These are phyloP conservation scores for Pholiota molesta DNA, from an alignment of 768 basidiomycete genomes.

Conservation along the genomic window DNA sequence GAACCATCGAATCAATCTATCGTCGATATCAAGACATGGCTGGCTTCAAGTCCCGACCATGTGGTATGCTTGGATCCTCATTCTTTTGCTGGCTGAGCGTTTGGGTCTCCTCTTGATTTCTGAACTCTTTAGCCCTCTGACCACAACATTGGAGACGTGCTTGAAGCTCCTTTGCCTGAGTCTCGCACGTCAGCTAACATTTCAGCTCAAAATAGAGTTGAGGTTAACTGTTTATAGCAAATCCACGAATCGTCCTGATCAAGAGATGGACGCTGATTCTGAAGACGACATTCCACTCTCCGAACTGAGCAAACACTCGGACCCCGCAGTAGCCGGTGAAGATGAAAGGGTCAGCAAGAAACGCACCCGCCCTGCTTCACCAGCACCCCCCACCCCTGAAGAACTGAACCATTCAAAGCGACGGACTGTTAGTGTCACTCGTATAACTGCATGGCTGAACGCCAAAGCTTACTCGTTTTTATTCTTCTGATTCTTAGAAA, in stretches of 20 bases:
- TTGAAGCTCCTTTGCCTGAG: not conserved
- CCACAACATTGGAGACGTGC: not conserved
- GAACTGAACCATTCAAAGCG: conserved; percentile 13
- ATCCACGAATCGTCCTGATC: not conserved
- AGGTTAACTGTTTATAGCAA: not conserved
- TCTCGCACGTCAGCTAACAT: not conserved
- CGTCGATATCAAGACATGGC: conserved; percentile 42
- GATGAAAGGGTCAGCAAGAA: conserved; percentile 19
- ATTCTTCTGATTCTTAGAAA: not conserved
- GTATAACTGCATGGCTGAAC: not conserved
- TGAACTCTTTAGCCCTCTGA: not conserved
- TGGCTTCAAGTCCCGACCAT: conserved; percentile 36
- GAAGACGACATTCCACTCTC: conserved; percentile 30
- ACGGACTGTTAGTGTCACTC: conserved; percentile 13
- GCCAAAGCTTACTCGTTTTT: not conserved
- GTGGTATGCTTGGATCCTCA: not conserved
- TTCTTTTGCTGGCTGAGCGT: not conserved
- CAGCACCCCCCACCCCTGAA: not conserved
- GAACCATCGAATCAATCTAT: conserved; percentile 35
- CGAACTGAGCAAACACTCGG: conserved; percentile 19
- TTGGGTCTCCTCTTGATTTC: not conserved
- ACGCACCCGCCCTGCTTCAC: conserved; percentile 15
- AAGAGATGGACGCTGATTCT: conserved; percentile 17
- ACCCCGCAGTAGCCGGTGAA: not conserved
- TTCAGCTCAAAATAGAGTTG: not conserved